phyloP scores from a whole-genome alignment of 2,329 filamentous ascomycete species.

The Dactylonectria macrodidyma region DNA sequence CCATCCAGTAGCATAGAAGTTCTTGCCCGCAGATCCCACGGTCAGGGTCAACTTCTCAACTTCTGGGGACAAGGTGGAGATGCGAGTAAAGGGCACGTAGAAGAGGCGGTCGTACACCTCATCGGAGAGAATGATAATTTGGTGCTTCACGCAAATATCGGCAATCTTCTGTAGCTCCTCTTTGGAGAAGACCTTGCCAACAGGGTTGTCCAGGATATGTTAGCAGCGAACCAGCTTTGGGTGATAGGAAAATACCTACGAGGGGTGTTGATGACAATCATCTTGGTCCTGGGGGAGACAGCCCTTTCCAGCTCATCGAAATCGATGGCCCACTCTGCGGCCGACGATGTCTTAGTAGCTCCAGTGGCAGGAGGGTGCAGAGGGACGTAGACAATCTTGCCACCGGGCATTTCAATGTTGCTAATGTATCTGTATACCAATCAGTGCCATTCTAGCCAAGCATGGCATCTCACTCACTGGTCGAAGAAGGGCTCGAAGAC shows the following conservation, averaged over 20 bases:
- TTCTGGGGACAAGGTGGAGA: constrained; percentile 91
- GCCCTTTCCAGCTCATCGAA: constrained; percentile 85
- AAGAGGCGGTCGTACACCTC: constrained; percentile 96
- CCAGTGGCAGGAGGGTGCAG: constrained; percentile 90
- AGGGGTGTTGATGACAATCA: constrained; percentile 92
- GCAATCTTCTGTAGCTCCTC: constrained; percentile 89
- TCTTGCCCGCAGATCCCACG: constrained; percentile 96
- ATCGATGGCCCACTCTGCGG: constrained; percentile 90
- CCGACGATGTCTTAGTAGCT: constrained; percentile 83
- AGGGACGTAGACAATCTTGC: constrained; percentile 95
- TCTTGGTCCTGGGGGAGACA: constrained; percentile 90
- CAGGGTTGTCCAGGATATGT: constrained; percentile 80
- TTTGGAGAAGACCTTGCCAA: constrained; percentile 93
- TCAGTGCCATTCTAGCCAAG: constrained; percentile 14
- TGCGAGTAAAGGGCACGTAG: constrained; percentile 94
- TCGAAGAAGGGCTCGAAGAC: constrained; percentile 99
- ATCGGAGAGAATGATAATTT: constrained; percentile 93
- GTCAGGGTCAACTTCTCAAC: constrained; percentile 91
- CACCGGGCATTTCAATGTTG: constrained; percentile 98
- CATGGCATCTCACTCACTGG: constrained; percentile 68
- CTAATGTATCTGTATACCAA: constrained; percentile 74
- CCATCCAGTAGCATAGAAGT: constrained; percentile 99
- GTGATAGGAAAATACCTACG: constrained; percentile 52
- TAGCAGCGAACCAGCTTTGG: constrained; percentile 10
- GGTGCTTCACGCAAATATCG: constrained; percentile 90